These are phyloP conservation scores for Penicillium sp. DNA, from an alignment of 2,329 filamentous ascomycete genomes.

Conservation along the genomic window DNA sequence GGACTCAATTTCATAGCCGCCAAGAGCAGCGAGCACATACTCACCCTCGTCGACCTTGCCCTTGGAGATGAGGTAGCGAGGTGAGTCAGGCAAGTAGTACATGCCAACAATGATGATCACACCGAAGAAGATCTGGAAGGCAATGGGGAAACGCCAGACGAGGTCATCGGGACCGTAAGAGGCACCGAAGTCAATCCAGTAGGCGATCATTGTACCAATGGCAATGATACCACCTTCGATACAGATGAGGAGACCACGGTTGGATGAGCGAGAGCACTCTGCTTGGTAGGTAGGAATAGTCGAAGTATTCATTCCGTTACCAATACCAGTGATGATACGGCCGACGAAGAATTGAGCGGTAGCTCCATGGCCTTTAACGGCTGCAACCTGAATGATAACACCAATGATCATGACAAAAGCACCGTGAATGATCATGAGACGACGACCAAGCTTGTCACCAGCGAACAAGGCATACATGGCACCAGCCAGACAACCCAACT, in stretches of 20 bases:
- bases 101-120: slow-evolving; percentile 47
- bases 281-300: slow-evolving; percentile 57
- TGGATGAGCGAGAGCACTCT: slow-evolving; percentile 55
- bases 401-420: slow-evolving; percentile 52
- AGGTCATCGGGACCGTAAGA: slow-evolving; percentile 37
- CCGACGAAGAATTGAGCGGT: slow-evolving; percentile 55
- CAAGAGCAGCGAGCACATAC: slow-evolving; percentile 53
- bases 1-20: slow-evolving; percentile 50
- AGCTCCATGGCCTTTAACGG: slow-evolving; percentile 32
- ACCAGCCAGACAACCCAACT: slow-evolving; percentile 38
- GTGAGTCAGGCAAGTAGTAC: slow-evolving; percentile 47
- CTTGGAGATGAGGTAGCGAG: slow-evolving; percentile 47
- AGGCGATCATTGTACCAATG: slow-evolving; percentile 53
- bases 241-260: slow-evolving; percentile 61
- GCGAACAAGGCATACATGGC: slow-evolving; percentile 39
- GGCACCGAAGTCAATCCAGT: slow-evolving; percentile 53
- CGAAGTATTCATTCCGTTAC: slow-evolving; percentile 57
- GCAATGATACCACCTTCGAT: slow-evolving; percentile 56
- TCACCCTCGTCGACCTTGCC: slow-evolving; percentile 49
- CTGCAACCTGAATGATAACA: slow-evolving; percentile 40
- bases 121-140: slow-evolving; percentile 54
- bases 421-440: slow-evolving; percentile 56
- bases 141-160: slow-evolving; percentile 54
- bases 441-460: slow-evolving; percentile 39
- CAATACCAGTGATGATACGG: slow-evolving; percentile 53